Percentiles rank a stretch among this genome's conserved stretches.
Evolutionary conservation across 2,329 filamentous ascomycete species (phyloP).

Genomic region (Hypocrella siamensis): DNA sequence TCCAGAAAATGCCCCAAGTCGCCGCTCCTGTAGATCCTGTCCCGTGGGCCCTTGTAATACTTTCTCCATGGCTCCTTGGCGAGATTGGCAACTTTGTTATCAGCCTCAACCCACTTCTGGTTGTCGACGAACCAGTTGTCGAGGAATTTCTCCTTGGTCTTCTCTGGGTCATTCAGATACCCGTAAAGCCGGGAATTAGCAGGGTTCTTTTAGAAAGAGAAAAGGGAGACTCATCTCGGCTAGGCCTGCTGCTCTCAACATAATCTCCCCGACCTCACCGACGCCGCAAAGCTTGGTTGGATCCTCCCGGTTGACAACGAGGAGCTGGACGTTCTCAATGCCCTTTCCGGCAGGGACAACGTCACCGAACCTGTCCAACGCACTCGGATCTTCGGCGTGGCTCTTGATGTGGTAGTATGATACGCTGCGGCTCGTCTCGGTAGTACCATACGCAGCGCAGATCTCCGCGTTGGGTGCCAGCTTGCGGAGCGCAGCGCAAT

Average conservation of each 20-base stretch:
- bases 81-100: conserved; percentile 22
- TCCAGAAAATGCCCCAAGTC: conserved; percentile 67
- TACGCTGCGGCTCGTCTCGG: conserved; percentile 68
- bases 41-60: conserved; percentile 66
- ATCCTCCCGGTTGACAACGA: conserved; percentile 62
- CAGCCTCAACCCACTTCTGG: conserved; percentile 48
- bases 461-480: conserved; percentile 63
- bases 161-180: conserved; percentile 44
- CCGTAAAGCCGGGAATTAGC: no score
- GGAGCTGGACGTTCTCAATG: conserved; percentile 77
- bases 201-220: no score
- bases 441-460: conserved; percentile 79
- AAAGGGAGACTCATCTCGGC: no score
- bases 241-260: conserved; percentile 66
- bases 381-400: conserved; percentile 38
- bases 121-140: conserved; percentile 75
- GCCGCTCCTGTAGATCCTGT: conserved; percentile 75
- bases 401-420: conserved; percentile 69
- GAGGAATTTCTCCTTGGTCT: conserved; percentile 65
- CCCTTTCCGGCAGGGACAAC: conserved; percentile 72
- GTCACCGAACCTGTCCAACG: conserved; percentile 36
- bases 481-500: conserved; percentile 61
- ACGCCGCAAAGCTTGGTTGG: conserved; percentile 55
- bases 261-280: conserved; percentile 75
- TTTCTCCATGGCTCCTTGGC: conserved; percentile 58